Base-by-base conservation (phyloP, 2,329 filamentous ascomycete species). In the Gaeumannomyces tritici region DNA sequence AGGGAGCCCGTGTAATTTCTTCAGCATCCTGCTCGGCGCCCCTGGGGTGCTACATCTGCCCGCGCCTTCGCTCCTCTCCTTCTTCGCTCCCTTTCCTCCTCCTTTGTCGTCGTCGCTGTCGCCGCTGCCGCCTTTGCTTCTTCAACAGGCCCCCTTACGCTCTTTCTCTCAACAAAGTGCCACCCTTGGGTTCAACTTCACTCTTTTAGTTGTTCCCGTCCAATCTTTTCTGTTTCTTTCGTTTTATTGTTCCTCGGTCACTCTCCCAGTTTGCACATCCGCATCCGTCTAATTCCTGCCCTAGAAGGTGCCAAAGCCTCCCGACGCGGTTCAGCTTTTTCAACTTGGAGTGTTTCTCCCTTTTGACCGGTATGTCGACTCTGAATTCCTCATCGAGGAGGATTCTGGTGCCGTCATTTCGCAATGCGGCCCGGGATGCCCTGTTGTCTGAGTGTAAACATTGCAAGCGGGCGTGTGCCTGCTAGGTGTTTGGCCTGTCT, bases 141-240 rank as follows among this genome's bases (percentile, higher is more conserved):
- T 55, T 54, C 54, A 18, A 55, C 60, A 15, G 4, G 27, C 21
- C 9, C 51, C 35, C 58, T n/a, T 51, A 54, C 51, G 28, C 59
- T 42, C 35, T 60, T 27, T 15, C 33, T 54, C 26, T 21, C 29
- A n/a, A 58, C 56, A 29, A n/a, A 58, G 56, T n/a, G 29, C 21
- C 33, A 62, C 55, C 64, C 68, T 66, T 70, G 76, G 74, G 72
- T 68, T 76, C 76, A 75, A 72, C 75, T 77, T 77, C 76, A 77
- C 72, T 79, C 78, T 73, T 76, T 78, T 71, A 73, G 76, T 74
- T 75, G 77, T 72, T 69, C 68, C 77, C 73, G 75, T 79, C 76
- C 77, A 67, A 69, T 80, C 77, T 68, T 79, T 79, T 73, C 68
- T 70, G 61, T 60, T 51, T 54, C 57, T 28, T 56, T 59, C 47